Conservation (phyloP, 345 rosid species). For the Euphorbia peplus region DNA sequence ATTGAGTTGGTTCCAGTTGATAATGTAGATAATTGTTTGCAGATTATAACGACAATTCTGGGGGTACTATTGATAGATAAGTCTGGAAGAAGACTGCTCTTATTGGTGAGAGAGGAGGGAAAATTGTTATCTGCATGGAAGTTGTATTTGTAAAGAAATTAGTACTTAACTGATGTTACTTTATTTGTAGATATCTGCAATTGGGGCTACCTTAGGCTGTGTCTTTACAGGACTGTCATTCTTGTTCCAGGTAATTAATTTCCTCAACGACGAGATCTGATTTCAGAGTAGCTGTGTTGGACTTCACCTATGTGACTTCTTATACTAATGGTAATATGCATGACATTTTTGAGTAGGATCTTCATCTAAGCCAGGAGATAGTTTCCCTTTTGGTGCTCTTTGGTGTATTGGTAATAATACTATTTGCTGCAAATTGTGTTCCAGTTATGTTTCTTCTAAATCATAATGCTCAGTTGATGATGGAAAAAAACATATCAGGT, state of each 20-base stretch:
- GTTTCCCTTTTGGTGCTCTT: background rate
- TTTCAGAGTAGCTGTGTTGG: too few relatives aligned
- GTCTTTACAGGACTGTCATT: constrained; percentile 38
- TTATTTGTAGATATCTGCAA: constrained; percentile 35
- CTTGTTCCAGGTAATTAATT: constrained; percentile 25
- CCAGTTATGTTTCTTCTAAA: background rate
- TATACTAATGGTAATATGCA: background rate
- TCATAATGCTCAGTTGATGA: background rate
- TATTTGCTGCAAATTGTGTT: too few relatives aligned
- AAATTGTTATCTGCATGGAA: background rate
- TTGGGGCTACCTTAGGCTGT: constrained; percentile 37
- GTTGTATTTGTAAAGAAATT: too few relatives aligned
- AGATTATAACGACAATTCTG: constrained; percentile 24
- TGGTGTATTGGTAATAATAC: constrained; percentile 8
- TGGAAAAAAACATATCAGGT: background rate
- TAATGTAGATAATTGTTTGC: background rate
- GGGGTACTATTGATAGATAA: constrained; percentile 31
- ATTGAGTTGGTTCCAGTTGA: too few relatives aligned
- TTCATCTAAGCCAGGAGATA: background rate
- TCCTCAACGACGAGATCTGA: too few relatives aligned
- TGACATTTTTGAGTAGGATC: background rate
- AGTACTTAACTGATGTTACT: too few relatives aligned
- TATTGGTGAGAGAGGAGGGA: constrained; percentile 26
- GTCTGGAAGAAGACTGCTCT: constrained; percentile 29
- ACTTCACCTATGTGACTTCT: background rate